These are phyloP conservation scores for Xeromyces bisporus DNA, from an alignment of 495 filamentous ascomycete genomes.

Conservation along the genomic window DNA sequence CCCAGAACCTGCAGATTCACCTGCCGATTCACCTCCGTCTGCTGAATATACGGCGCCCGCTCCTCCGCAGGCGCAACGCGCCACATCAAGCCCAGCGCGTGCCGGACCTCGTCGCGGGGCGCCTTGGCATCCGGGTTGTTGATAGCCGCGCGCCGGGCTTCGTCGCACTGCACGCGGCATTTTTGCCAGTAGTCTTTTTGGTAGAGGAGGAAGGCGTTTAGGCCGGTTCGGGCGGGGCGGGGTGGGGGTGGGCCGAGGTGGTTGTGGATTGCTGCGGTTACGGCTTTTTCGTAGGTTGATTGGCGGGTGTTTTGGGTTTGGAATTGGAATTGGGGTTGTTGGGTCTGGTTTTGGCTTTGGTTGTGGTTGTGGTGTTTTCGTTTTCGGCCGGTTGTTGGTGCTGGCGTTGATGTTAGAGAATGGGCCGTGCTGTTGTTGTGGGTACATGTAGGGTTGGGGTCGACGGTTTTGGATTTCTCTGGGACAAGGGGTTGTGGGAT, in stretches of 20 bases:
- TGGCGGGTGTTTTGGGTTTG: too few relatives aligned
- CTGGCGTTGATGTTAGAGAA: slow-evolving; percentile 8
- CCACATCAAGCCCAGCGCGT: slow-evolving; percentile 78
- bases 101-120: slow-evolving; percentile 57
- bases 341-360: slow-evolving; percentile 4
- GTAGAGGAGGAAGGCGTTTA: slow-evolving; percentile 52
- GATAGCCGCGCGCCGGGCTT: slow-evolving; percentile 42
- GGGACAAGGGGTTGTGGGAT: slow-evolving; percentile 61
- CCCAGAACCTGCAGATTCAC: slow-evolving; percentile 38
- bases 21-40: slow-evolving; percentile 49
- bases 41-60: slow-evolving; percentile 58
- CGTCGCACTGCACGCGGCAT: slow-evolving; percentile 56
- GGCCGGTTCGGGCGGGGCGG: slow-evolving; percentile 48
- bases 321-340: slow-evolving; percentile 29
- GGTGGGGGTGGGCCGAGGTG: slow-evolving; percentile 57
- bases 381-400: background rate
- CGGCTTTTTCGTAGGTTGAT: slow-evolving; percentile 59
- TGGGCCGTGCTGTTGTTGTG: slow-evolving; percentile 12
- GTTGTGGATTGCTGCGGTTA: slow-evolving; percentile 48
- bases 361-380: slow-evolving; percentile 1
- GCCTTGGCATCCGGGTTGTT: slow-evolving; percentile 50
- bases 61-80: slow-evolving; percentile 49
- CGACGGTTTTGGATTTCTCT: slow-evolving; percentile 29
- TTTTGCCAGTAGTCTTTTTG: slow-evolving; percentile 66
- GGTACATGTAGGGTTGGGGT: slow-evolving; percentile 7